Conservation (phyloP, 75 land plant genomes). For the Selaginella moellendorffii region DNA sequence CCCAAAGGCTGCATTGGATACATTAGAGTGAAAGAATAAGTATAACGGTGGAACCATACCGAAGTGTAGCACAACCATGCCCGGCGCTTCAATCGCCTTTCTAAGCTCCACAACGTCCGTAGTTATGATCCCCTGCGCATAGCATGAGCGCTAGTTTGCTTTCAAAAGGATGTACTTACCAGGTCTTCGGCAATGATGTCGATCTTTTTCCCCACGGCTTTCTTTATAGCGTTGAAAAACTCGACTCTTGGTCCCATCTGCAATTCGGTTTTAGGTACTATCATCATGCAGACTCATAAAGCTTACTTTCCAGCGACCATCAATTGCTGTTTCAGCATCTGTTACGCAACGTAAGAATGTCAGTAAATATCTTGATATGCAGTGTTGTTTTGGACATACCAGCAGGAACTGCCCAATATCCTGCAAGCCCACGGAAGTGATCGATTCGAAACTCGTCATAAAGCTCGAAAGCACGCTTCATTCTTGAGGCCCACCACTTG, state of each 20-base stretch:
- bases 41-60: slow-evolving; percentile 29
- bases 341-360: slow-evolving; percentile 9
- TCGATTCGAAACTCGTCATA: slow-evolving; percentile 96
- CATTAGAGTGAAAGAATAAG: neutral
- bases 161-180: slow-evolving; percentile 26
- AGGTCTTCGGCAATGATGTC: slow-evolving; percentile 87
- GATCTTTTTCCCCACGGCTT: slow-evolving; percentile 70
- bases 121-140: slow-evolving; percentile 71
- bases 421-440: slow-evolving; percentile 92
- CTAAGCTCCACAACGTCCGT: slow-evolving; percentile 74
- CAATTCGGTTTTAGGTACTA: slow-evolving; percentile 3
- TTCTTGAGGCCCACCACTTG: slow-evolving; percentile 76
- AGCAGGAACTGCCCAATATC: slow-evolving; percentile 88
- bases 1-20: slow-evolving; percentile 51
- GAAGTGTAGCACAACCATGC: slow-evolving; percentile 98
- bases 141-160: neutral
- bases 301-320: slow-evolving; percentile 82
- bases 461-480: slow-evolving; percentile 63
- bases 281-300: neutral
- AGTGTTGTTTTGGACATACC: slow-evolving; percentile 24
- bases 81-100: slow-evolving; percentile 72
- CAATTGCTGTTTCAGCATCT: slow-evolving; percentile 58
- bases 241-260: slow-evolving; percentile 78
- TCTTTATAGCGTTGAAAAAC: slow-evolving; percentile 63
- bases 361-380: neutral